Base-by-base conservation (phyloP, 805 yeast genomes). In the Nakazawaea ishiwadae region DNA sequence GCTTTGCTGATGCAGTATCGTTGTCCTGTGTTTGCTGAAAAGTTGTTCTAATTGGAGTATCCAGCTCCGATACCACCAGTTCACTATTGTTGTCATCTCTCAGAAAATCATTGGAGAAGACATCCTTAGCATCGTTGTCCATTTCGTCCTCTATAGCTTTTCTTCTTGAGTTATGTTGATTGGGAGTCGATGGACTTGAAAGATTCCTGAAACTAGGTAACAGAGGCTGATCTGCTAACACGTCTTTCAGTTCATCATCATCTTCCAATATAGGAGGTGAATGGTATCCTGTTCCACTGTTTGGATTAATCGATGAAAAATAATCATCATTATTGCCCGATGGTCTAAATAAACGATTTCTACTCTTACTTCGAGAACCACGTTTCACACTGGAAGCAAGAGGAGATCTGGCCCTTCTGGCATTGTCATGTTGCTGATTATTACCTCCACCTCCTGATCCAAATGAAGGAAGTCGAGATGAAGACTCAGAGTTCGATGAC, bases 181-280 rank as follows among this genome's bases (percentile, higher is more conserved):
- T 18, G 3, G 31, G 15, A 9, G 28, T 18, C 7, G 24, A 4
- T 11, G 33, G n/a, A 11, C 18, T 15, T n/a, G 29, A 24, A 12
- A 9, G 9, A 5, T 17, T 26, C 4, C 26, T 19, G 27, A 42
- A 42, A 21, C 29, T 28, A 12, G 45, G 45, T 28, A 42, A 29
- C 18, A 7, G 32, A 9, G 41, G 41, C 27, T 37, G 45, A 23
- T 42, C 41, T 4, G 39, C 40, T 9, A 41, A 20, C 4, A 34
- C 19, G 23, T 42, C 45, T 4, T 16, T 18, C 28, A 23, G 35
- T 23, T 42, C 45, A 24, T 42, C 45, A 18, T 42, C 45, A 30
- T 42, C 45, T 34, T 42, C 45, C 11, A 42, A 18, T 2, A 42
- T 42, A 11, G 45, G 45, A 14, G 42, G 42, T 5, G 41, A 37